These are phyloP conservation scores for Arthrobotrys iridis DNA, from an alignment of 2,329 filamentous ascomycete genomes.

Conservation along the genomic window DNA sequence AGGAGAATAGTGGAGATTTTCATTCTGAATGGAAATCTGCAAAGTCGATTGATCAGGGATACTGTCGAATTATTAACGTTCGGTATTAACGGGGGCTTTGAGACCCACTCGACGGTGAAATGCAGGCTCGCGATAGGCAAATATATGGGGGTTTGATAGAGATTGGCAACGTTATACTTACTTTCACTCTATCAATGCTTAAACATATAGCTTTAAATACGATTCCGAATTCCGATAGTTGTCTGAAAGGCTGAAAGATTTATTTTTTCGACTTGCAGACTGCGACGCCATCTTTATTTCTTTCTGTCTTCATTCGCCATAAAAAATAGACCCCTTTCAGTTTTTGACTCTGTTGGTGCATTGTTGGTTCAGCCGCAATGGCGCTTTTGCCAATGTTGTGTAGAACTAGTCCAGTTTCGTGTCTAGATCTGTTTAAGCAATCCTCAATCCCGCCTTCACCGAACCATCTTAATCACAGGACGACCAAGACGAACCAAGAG, in stretches of 20 bases:
- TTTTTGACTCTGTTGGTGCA: slow-evolving; percentile 31
- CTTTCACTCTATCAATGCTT: not conserved
- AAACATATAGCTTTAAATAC: slow-evolving; percentile 21
- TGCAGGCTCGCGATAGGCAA: not conserved
- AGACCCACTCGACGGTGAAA: not conserved
- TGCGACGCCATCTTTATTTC: slow-evolving; percentile 30
- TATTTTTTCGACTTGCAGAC: not conserved
- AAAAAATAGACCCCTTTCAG: slow-evolving; percentile 46
- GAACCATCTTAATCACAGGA: too few species aligned
- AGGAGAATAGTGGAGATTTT: slow-evolving; percentile 20
- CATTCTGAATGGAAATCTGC: slow-evolving; percentile 31
- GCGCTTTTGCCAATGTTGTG: slow-evolving; percentile 25
- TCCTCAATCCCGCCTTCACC: slow-evolving; percentile 9
- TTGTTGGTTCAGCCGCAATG: slow-evolving; percentile 43
- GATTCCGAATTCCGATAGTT: slow-evolving; percentile 30
- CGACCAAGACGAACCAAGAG: too few species aligned
- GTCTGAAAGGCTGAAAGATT: slow-evolving; percentile 8
- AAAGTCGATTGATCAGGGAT: slow-evolving; percentile 11
- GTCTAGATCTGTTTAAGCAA: too few species aligned
- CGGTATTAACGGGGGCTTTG: not conserved
- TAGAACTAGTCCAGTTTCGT: not conserved
- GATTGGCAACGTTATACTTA: slow-evolving; percentile 8
- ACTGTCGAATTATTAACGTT: not conserved
- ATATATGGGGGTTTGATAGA: not conserved
- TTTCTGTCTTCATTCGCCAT: slow-evolving; percentile 1